Evolutionary conservation across 1,284 basidiomycete species (phyloP).

Genomic region (Ganoderma sinense): DNA sequence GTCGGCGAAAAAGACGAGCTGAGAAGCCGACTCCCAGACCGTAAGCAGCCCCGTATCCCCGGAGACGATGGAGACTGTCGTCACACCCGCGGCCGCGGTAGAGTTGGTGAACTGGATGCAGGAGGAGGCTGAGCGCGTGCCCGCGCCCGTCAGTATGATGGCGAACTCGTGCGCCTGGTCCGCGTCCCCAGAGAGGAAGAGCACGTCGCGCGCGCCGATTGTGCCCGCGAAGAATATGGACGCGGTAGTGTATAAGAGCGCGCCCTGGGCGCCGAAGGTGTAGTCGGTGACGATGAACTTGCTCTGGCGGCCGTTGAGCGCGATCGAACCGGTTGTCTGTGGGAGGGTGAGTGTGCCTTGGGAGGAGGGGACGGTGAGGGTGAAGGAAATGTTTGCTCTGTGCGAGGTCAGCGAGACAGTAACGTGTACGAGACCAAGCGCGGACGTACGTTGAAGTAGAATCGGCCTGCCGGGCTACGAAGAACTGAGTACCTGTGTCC

Average conservation of each 20-base stretch:
- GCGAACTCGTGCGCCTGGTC: slow-evolving; percentile 68
- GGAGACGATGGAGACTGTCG: slow-evolving; percentile 56
- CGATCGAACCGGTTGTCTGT: slow-evolving; percentile 55
- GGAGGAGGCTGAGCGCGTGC: slow-evolving; percentile 43
- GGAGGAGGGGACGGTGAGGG: slow-evolving; percentile 61
- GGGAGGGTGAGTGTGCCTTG: slow-evolving; percentile 62
- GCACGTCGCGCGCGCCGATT: slow-evolving; percentile 71
- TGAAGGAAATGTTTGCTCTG: slow-evolving; percentile 60
- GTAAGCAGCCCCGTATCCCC: slow-evolving; percentile 68
- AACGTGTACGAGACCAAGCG: too few relatives aligned
- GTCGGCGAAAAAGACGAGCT: slow-evolving; percentile 74
- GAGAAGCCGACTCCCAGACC: slow-evolving; percentile 68
- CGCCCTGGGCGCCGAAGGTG: slow-evolving; percentile 61
- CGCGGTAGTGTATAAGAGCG: slow-evolving; percentile 70
- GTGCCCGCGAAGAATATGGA: slow-evolving; percentile 70
- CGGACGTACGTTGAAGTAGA: slow-evolving; percentile 74
- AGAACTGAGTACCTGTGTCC: slow-evolving; percentile 70
- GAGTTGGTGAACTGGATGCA: slow-evolving; percentile 29
- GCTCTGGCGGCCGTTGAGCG: slow-evolving; percentile 71
- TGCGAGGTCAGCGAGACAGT: too few relatives aligned
- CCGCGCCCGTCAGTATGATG: slow-evolving; percentile 54
- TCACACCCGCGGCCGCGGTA: slow-evolving; percentile 24
- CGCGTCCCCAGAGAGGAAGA: slow-evolving; percentile 72
- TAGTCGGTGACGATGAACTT: slow-evolving; percentile 77
- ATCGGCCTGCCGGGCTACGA: slow-evolving; percentile 70